Evolutionary conservation across 345 rosid genomes (phyloP).

Genomic region (Bruguiera gymnorhiza): DNA sequence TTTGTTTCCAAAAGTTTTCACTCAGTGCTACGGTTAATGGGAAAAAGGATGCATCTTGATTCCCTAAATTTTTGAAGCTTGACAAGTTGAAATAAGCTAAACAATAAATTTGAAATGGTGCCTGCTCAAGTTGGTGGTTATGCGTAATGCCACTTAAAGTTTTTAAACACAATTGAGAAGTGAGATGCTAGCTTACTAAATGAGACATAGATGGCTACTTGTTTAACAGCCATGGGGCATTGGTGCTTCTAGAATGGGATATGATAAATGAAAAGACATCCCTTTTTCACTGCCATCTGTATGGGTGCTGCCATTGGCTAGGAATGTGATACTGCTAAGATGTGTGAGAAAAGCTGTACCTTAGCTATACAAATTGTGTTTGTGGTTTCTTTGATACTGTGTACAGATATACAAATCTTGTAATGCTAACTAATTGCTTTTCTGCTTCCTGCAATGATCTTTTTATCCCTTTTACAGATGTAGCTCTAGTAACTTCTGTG

Average conservation of each 20-base stretch:
- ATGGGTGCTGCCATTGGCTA: background rate
- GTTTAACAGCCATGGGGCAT: background rate
- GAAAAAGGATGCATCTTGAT: too few relatives aligned
- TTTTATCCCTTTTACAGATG: constrained; percentile 48
- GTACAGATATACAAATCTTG: background rate
- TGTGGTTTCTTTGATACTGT: background rate
- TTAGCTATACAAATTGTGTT: background rate
- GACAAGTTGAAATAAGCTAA: too few relatives aligned
- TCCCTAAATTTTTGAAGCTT: too few relatives aligned
- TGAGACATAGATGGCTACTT: background rate
- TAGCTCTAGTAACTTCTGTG: constrained; percentile 93
- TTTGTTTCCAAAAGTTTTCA: too few relatives aligned
- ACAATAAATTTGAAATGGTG: background rate
- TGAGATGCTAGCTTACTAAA: too few relatives aligned
- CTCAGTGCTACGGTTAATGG: too few relatives aligned
- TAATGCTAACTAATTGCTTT: background rate
- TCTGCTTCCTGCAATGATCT: constrained; percentile 6
- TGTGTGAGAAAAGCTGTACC: background rate
- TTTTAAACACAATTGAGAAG: background rate
- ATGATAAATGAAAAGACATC: background rate
- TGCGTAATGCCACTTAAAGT: background rate
- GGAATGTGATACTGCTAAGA: background rate
- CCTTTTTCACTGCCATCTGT: background rate
- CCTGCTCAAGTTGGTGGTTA: background rate
- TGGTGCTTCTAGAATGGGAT: background rate